Percentiles rank a stretch among this genome's conserved stretches.
Conservation (phyloP, 2,329 filamentous ascomycete species). For the Exophiala alcalophila region DNA sequence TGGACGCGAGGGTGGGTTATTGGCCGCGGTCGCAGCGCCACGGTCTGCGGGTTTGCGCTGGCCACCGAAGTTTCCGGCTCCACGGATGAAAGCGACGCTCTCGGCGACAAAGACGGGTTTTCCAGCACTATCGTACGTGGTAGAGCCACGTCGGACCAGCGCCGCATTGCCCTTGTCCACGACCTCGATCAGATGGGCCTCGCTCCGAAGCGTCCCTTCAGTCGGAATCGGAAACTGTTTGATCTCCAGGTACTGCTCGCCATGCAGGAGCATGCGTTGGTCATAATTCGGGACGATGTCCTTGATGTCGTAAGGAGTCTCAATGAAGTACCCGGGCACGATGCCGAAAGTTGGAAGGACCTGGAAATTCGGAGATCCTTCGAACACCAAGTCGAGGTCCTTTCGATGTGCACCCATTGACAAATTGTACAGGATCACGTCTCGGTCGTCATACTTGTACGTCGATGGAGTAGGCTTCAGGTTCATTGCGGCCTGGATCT, state of each 20-base stretch:
- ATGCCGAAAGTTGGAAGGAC: conserved; percentile 78
- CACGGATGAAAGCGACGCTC: conserved; percentile 85
- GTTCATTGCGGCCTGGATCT: conserved; percentile 73
- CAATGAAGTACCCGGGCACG: conserved; percentile 82
- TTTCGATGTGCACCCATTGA: conserved; percentile 88
- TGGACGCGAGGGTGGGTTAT: conserved; percentile 72
- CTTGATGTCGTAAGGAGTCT: conserved; percentile 73
- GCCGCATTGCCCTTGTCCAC: conserved; percentile 93
- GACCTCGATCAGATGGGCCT: conserved; percentile 70
- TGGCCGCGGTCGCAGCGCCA: conserved; percentile 73
- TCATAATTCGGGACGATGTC: conserved; percentile 92
- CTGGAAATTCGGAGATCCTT: conserved; percentile 89
- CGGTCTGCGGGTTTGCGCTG: conserved; percentile 74
- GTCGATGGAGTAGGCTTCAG: conserved; percentile 67
- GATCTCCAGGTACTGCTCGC: conserved; percentile 96
- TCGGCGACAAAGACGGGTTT: conserved; percentile 98
- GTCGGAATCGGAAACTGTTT: conserved; percentile 84
- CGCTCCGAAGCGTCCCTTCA: conserved; percentile 24
- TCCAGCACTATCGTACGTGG: conserved; percentile 78
- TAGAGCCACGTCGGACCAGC: conserved; percentile 75
- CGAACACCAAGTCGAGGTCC: conserved; percentile 83
- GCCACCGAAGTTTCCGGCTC: conserved; percentile 85
- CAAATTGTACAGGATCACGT: conserved; percentile 92
- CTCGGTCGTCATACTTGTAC: conserved; percentile 80
- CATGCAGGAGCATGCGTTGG: conserved; percentile 97